Percentiles rank a stretch among this genome's conserved stretches.
phyloP scores from a whole-genome alignment of 306 rosid species.

The Vigna angularis region DNA sequence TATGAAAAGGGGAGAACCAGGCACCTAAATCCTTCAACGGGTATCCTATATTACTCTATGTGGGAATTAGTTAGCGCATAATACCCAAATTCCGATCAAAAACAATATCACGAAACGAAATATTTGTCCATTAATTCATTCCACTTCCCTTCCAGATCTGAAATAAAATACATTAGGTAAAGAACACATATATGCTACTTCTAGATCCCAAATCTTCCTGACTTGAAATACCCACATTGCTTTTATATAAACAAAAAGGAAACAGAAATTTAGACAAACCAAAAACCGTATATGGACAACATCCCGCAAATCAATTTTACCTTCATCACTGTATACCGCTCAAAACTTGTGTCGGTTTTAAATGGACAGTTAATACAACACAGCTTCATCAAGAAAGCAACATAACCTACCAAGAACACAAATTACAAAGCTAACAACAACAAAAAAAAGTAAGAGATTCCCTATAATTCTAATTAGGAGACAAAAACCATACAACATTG shows the following conservation, averaged over 20 bases:
- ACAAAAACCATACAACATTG: slow-evolving; percentile 22
- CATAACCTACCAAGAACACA: slow-evolving; percentile 26
- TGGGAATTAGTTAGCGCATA: no score
- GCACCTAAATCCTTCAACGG: no score
- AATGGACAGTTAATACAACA: slow-evolving; percentile 38
- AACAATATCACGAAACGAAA: not conserved
- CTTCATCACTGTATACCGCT: not conserved
- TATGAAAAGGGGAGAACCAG: no score
- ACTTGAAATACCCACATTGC: slow-evolving; percentile 26
- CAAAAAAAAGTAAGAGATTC: slow-evolving; percentile 9
- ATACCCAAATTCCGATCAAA: not conserved
- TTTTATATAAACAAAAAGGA: slow-evolving; percentile 4
- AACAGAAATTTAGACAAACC: slow-evolving; percentile 6
- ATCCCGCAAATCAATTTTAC: slow-evolving; percentile 13
- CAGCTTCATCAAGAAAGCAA: slow-evolving; percentile 26
- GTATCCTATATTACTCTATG: no score
- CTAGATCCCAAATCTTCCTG: slow-evolving; percentile 20
- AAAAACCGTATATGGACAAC: slow-evolving; percentile 16
- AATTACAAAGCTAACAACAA: slow-evolving; percentile 3
- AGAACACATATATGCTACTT: slow-evolving; percentile 26
- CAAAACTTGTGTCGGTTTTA: slow-evolving; percentile 35
- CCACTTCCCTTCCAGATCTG: slow-evolving; percentile 48
- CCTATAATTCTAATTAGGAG: slow-evolving; percentile 8
- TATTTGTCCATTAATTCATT: slow-evolving; percentile 12
- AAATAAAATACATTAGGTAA: slow-evolving; percentile 6